Percentiles rank a stretch among this genome's conserved stretches.
Conservation (phyloP, 2,329 filamentous ascomycete genomes). For the Ceratocystis lukuohia region DNA sequence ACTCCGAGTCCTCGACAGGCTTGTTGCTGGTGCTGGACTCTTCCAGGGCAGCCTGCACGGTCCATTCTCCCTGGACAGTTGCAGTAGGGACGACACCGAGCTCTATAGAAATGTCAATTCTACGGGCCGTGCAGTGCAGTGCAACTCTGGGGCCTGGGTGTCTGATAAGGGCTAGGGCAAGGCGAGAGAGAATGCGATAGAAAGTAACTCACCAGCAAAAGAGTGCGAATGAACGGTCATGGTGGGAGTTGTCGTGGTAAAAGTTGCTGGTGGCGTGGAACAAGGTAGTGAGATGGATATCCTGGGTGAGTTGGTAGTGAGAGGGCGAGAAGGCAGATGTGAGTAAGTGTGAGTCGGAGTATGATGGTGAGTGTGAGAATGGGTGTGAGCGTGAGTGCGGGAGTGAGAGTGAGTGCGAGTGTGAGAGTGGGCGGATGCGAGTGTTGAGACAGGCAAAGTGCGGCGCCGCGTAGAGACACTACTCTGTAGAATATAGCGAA, state of each 20-base stretch:
- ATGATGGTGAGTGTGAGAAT: not conserved
- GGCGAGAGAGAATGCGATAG: constrained; percentile 26
- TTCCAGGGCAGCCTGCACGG: constrained; percentile 22
- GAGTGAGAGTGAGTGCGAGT: not conserved
- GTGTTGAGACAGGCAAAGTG: not conserved
- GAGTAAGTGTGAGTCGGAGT: not conserved
- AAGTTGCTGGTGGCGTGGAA: not conserved
- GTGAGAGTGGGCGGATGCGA: not conserved
- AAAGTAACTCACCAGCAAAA: constrained; percentile 21
- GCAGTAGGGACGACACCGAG: constrained; percentile 22
- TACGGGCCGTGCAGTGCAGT: not conserved
- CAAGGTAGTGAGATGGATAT: no score
- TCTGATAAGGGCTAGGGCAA: constrained; percentile 13
- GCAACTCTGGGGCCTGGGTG: no score
- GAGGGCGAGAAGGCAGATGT: not conserved
- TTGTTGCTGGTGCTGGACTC: constrained; percentile 24
- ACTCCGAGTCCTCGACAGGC: constrained; percentile 46
- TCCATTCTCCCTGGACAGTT: constrained; percentile 23
- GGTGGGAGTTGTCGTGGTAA: not conserved
- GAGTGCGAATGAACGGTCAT: constrained; percentile 8
- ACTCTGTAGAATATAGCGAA: not conserved
- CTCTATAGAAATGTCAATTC: constrained; percentile 18
- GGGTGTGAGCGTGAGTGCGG: not conserved
- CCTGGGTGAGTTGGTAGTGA: no score
- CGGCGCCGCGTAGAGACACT: not conserved